phyloP scores from a whole-genome alignment of 257 asterid genomes.

The Fraxinus quadrangulata region DNA sequence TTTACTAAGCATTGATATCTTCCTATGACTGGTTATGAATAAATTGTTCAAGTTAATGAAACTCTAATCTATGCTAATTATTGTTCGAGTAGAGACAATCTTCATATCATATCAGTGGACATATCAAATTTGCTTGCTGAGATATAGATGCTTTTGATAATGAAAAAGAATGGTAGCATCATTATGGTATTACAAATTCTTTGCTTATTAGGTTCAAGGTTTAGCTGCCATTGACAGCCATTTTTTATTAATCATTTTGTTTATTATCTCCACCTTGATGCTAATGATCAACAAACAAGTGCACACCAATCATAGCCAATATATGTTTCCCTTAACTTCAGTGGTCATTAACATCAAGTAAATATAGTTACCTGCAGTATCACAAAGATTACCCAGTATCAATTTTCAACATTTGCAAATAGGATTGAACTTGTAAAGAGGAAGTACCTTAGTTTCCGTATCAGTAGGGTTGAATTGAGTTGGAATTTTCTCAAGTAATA shows the following conservation, averaged over 20 bases:
- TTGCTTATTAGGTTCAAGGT: background rate
- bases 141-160: background rate
- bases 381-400: too few relatives aligned
- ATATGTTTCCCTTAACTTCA: too few relatives aligned
- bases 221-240: background rate
- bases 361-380: too few relatives aligned
- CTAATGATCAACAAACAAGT: too few relatives aligned
- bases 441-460: too few relatives aligned
- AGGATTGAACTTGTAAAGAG: too few relatives aligned
- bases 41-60: background rate
- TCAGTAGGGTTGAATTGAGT: too few relatives aligned
- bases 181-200: background rate
- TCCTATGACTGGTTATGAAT: background rate
- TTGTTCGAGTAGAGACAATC: background rate
- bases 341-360: too few relatives aligned
- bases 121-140: background rate
- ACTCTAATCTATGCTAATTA: background rate
- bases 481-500: too few relatives aligned
- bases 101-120: background rate
- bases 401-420: too few relatives aligned
- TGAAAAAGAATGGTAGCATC: background rate
- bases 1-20: background rate
- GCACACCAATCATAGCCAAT: too few relatives aligned
- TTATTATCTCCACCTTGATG: background rate
- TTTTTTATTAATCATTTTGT: background rate